A percentile compares a stretch with the other conserved stretches of the same genome.
Evolutionary conservation across 1,284 basidiomycete species (phyloP).

Genomic region (Cryptococcus maquisensis): DNA sequence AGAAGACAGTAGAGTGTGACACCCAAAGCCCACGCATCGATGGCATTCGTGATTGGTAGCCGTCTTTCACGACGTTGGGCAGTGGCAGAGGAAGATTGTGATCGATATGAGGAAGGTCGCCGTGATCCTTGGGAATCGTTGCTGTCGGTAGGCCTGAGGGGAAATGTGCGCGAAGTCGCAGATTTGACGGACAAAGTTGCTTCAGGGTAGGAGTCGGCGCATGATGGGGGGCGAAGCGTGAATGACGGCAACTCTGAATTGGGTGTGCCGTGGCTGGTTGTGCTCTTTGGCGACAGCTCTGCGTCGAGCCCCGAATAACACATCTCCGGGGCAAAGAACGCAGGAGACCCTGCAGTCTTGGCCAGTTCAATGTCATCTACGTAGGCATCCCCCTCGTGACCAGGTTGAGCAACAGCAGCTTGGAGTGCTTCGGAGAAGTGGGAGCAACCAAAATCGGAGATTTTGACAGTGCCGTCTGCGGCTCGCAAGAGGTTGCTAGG

Average conservation of each 20-base stretch:
- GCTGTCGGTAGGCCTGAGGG: slow-evolving; percentile 22
- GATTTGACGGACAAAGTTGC: not conserved
- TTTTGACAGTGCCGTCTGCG: slow-evolving; percentile 83
- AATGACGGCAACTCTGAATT: slow-evolving; percentile 27
- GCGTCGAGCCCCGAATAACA: slow-evolving; percentile 55
- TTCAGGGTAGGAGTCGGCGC: slow-evolving; percentile 5
- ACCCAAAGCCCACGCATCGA: slow-evolving; percentile 99
- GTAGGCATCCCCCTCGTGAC: slow-evolving; percentile 56
- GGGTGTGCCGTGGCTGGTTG: slow-evolving; percentile 8
- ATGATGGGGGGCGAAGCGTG: slow-evolving; percentile 36
- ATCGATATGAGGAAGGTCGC: slow-evolving; percentile 27
- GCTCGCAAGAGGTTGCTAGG: slow-evolving; percentile 95
- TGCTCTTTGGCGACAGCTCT: slow-evolving; percentile 15
- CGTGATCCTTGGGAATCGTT: slow-evolving; percentile 32
- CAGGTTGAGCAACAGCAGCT: slow-evolving; percentile 53
- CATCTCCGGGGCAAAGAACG: slow-evolving; percentile 97
- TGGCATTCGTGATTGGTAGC: slow-evolving; percentile 82
- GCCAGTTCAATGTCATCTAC: slow-evolving; percentile 82
- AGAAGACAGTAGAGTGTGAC: slow-evolving; percentile 93
- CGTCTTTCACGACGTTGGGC: slow-evolving; percentile 43
- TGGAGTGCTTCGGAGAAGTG: slow-evolving; percentile 86
- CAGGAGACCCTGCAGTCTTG: slow-evolving; percentile 92
- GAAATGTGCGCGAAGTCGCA: slow-evolving; percentile 17
- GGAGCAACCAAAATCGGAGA: slow-evolving; percentile 96
- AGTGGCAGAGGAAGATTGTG: slow-evolving; percentile 29